Conservation (phyloP, 768 basidiomycete genomes). For the Collybia sordida region DNA sequence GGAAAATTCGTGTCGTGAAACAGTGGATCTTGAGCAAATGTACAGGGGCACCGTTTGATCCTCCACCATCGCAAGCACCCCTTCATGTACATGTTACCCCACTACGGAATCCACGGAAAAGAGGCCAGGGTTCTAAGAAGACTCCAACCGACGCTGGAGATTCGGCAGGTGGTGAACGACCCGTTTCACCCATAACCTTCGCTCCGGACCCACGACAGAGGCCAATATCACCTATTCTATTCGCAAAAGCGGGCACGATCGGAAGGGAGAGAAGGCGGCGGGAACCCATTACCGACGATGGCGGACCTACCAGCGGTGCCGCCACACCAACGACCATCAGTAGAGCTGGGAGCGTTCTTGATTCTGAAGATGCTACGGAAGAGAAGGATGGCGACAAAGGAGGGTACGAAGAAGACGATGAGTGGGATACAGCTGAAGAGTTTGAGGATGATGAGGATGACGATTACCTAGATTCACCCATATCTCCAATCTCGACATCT, state of each 20-base stretch:
- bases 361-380: neutral
- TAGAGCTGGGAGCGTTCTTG: no score
- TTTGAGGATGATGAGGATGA: conserved; percentile 10
- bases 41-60: conserved; percentile 33
- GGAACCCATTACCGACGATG: neutral
- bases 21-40: conserved; percentile 61
- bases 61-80: conserved; percentile 14
- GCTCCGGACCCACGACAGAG: conserved; percentile 44
- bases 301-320: neutral
- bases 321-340: neutral
- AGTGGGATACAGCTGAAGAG: conserved; percentile 23
- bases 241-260: conserved; percentile 25
- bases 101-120: conserved; percentile 5
- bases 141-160: conserved; percentile 3
- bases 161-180: conserved; percentile 24
- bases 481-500: conserved; percentile 1
- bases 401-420: conserved; percentile 33
- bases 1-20: conserved; percentile 65
- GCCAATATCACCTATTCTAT: conserved; percentile 44
- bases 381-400: conserved; percentile 10
- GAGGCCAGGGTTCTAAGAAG: conserved; percentile 1
- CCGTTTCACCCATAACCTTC: conserved; percentile 71
- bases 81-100: conserved; percentile 8
- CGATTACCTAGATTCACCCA: conserved; percentile 1
- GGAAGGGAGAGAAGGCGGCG: conserved; percentile 1